Evolutionary conservation across 2,329 filamentous ascomycete species (phyloP).

Genomic region (Thelonectria olida): DNA sequence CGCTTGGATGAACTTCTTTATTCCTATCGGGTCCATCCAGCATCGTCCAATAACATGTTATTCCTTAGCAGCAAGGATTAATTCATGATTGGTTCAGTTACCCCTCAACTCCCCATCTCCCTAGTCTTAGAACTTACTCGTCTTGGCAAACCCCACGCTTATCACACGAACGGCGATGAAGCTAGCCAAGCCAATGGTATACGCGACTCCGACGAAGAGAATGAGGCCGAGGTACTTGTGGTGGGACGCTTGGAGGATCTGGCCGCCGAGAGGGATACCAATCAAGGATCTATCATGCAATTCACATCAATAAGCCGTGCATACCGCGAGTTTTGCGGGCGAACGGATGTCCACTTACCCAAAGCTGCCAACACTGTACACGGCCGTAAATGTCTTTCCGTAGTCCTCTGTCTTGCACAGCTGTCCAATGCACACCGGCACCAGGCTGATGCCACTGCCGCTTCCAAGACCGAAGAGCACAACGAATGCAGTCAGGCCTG

Average conservation of each 20-base stretch:
- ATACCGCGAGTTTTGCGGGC: neutral
- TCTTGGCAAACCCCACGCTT: neutral
- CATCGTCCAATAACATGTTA: neutral
- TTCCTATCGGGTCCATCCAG: neutral
- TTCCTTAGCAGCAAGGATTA: neutral
- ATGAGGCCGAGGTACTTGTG: slow-evolving; percentile 1
- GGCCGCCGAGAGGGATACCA: slow-evolving; percentile 1
- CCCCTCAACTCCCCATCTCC: neutral
- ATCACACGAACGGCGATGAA: slow-evolving; percentile 1
- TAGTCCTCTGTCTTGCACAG: slow-evolving; percentile 74
- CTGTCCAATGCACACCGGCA: slow-evolving; percentile 76
- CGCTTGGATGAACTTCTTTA: neutral
- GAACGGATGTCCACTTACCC: slow-evolving; percentile 52
- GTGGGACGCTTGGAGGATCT: neutral
- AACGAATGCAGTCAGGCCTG: slow-evolving; percentile 51
- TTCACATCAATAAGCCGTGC: neutral
- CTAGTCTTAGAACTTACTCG: neutral
- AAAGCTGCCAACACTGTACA: slow-evolving; percentile 74
- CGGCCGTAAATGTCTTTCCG: slow-evolving; percentile 49
- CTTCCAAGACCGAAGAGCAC: slow-evolving; percentile 68
- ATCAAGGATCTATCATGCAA: neutral
- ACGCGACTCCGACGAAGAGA: neutral
- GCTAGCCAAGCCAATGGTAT: neutral
- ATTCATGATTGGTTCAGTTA: neutral
- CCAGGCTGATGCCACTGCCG: slow-evolving; percentile 73